Percentiles rank a stretch among this genome's conserved stretches.
These are phyloP conservation scores for Leptographium wingfieldii DNA, from an alignment of 2,329 filamentous ascomycete genomes.

Conservation along the genomic window DNA sequence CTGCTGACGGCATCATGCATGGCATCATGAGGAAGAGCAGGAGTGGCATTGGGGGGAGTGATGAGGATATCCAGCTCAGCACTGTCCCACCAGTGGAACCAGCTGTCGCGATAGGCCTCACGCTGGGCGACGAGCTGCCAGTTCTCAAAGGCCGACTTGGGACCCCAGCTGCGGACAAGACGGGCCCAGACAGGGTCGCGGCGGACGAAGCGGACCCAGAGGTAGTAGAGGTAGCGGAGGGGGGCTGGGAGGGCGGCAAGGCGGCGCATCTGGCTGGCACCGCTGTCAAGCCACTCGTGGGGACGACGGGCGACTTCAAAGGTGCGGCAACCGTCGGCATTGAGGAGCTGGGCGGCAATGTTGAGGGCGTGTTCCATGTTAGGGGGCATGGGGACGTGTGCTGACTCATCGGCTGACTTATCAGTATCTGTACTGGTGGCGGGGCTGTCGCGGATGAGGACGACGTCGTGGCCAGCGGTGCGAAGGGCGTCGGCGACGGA, in stretches of 20 bases:
- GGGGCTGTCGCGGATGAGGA: conserved; percentile 36
- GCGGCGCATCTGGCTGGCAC: conserved; percentile 60
- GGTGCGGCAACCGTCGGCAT: conserved; percentile 70
- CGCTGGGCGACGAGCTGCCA: conserved; percentile 70
- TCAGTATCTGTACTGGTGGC: too few relatives aligned
- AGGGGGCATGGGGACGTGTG: conserved; percentile 25
- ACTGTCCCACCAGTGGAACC: conserved; percentile 77
- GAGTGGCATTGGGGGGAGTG: conserved; percentile 78
- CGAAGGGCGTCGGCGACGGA: conserved; percentile 57
- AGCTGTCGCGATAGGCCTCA: conserved; percentile 63
- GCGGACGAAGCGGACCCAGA: conserved; percentile 77
- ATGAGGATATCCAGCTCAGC: conserved; percentile 66
- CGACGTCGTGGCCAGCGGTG: conserved; percentile 62
- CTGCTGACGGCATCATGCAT: conserved; percentile 78
- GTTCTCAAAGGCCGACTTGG: conserved; percentile 63
- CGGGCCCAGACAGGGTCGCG: conserved; percentile 68
- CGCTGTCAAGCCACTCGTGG: conserved; percentile 69
- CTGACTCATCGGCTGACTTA: not conserved
- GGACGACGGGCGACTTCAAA: conserved; percentile 65
- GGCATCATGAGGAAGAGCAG: conserved; percentile 72
- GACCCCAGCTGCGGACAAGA: conserved; percentile 58
- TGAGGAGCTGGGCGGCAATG: conserved; percentile 69
- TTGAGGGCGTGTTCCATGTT: conserved; percentile 62
- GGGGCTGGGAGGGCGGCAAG: conserved; percentile 62
- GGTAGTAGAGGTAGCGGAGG: conserved; percentile 74